phyloP scores from a whole-genome alignment of 2,329 filamentous ascomycete species.

The Hirsutella thompsonii region DNA sequence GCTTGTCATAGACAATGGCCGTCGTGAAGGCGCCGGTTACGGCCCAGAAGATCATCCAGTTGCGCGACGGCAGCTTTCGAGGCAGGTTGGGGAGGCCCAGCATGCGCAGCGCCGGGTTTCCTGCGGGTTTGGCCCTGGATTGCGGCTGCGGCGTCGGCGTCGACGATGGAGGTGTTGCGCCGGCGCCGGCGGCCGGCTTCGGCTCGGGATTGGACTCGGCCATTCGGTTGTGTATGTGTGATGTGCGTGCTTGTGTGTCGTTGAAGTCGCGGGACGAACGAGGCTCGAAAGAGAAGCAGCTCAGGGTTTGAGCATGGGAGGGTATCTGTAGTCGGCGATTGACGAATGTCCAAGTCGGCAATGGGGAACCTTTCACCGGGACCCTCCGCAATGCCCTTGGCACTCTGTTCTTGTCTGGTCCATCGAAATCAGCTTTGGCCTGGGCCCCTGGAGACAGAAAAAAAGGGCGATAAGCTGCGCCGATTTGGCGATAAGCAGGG shows the following conservation, averaged over 20 bases:
- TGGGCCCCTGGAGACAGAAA: slow-evolving; percentile 7
- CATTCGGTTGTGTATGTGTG: no score
- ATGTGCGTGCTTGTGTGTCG: no score
- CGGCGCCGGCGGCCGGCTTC: slow-evolving; percentile 4
- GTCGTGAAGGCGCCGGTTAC: slow-evolving; percentile 65
- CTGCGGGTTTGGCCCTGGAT: slow-evolving; percentile 19
- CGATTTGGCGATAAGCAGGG: slow-evolving; percentile 7
- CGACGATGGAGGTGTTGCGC: slow-evolving; percentile 9
- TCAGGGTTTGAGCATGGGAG: no score
- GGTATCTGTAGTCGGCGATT: no score
- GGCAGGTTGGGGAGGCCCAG: slow-evolving; percentile 78
- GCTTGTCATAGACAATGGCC: slow-evolving; percentile 82
- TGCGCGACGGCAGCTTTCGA: slow-evolving; percentile 78
- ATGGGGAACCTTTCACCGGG: no score
- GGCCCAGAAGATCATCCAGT: slow-evolving; percentile 93
- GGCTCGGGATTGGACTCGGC: slow-evolving; percentile 1
- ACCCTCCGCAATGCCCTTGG: no score
- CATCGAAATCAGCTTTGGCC: slow-evolving; percentile 1
- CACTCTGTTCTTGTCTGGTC: no score
- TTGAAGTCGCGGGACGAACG: no score
- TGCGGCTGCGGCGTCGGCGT: background rate
- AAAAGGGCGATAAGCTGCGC: slow-evolving; percentile 11
- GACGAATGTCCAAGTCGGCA: no score
- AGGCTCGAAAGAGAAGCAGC: no score
- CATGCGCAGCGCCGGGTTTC: slow-evolving; percentile 64